Percentiles rank a stretch among this genome's conserved stretches.
phyloP scores from a whole-genome alignment of 495 filamentous ascomycete genomes.

The Schizothecium vesticola region DNA sequence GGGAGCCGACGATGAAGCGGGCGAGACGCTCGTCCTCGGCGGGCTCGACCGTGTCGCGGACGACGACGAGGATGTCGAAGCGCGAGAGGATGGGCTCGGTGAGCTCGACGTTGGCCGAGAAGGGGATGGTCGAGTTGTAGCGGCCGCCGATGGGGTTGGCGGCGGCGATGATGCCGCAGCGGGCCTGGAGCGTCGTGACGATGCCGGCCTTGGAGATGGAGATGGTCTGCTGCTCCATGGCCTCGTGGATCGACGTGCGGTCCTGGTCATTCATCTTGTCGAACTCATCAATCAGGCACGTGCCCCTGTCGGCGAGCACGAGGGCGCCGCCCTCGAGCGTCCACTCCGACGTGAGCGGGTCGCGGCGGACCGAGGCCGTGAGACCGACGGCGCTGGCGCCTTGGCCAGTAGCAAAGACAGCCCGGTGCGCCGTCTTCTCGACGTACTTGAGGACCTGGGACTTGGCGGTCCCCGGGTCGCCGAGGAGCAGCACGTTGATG shows the following conservation, averaged over 20 bases:
- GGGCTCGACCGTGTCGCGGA: conserved; percentile 96
- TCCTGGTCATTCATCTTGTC: conserved; percentile 99
- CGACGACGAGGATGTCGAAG: conserved; percentile 97
- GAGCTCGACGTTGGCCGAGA: conserved; percentile 91
- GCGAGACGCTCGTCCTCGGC: conserved; percentile 92
- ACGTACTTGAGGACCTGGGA: conserved; percentile 98
- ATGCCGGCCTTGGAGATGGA: conserved; percentile 99
- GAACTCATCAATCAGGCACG: conserved; percentile 97
- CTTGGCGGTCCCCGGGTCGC: conserved; percentile 97
- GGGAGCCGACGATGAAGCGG: conserved; percentile 89
- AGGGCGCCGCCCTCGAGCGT: conserved; percentile 95
- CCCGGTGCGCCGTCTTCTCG: conserved; percentile 94
- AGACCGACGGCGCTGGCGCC: conserved; percentile 97
- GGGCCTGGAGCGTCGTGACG: conserved; percentile 95
- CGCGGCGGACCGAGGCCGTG: conserved; percentile 91
- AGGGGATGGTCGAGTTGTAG: conserved; percentile 94
- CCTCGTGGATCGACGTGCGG: conserved; percentile 96
- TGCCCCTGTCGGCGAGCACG: conserved; percentile 91
- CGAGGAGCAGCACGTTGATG: conserved; percentile 95
- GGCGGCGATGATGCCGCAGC: conserved; percentile 93
- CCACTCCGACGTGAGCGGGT: conserved; percentile 96
- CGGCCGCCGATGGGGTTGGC: conserved; percentile 95
- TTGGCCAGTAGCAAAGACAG: conserved; percentile 97
- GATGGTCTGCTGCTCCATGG: conserved; percentile 99
- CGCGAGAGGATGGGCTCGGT: conserved; percentile 97